Conservation (phyloP, 1,139 yeast species). For the Lipomyces yarrowii region DNA sequence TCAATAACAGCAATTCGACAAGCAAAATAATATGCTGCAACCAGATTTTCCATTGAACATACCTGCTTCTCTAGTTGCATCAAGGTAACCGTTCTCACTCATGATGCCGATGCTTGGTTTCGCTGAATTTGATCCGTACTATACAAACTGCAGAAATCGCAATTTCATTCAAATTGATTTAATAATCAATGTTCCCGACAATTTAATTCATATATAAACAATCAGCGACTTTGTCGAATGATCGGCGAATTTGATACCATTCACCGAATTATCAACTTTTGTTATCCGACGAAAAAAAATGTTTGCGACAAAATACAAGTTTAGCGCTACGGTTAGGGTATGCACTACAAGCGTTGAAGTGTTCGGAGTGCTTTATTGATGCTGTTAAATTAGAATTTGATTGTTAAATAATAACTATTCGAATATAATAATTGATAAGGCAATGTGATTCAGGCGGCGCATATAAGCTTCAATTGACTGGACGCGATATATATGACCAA, state of each 20-base stretch:
- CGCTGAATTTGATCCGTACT: neutral
- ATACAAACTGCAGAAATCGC: neutral
- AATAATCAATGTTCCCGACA: neutral
- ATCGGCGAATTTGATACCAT: neutral
- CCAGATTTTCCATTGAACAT: slow-evolving; percentile 2
- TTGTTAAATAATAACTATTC: no score
- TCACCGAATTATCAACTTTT: neutral
- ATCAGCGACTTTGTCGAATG: neutral
- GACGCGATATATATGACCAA: neutral
- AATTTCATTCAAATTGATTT: neutral
- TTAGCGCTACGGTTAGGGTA: neutral
- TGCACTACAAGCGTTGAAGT: neutral
- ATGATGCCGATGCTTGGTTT: slow-evolving; percentile 4
- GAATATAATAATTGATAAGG: no score
- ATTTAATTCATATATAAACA: neutral
- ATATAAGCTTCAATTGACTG: neutral
- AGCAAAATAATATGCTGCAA: neutral
- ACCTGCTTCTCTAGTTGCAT: slow-evolving; percentile 28
- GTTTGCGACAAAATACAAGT: neutral
- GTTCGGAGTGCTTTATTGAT: neutral
- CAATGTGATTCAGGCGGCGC: neutral
- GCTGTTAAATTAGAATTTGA: neutral
- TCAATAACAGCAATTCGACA: neutral
- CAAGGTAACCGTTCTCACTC: slow-evolving; percentile 26
- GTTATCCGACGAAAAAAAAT: neutral